Evolutionary conservation across 2,329 filamentous ascomycete species (phyloP), one percentile per base, ranked within the genome.

Genomic region (Akanthomyces dipterigenus): DNA sequence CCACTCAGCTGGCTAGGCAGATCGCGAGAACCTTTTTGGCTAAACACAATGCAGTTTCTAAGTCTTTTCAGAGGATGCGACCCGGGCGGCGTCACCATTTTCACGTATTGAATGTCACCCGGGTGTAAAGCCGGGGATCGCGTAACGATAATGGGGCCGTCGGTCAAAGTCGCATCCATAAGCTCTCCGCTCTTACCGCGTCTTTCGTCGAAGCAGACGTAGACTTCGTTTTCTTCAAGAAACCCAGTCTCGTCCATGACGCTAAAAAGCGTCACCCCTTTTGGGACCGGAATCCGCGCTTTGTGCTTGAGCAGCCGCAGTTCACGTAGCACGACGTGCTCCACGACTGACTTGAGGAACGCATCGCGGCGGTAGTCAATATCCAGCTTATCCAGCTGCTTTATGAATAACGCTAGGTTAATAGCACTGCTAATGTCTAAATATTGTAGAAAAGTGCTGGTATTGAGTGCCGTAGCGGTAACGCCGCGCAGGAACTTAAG

Each of bases 211-310:
- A 81, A 84, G 0, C 82, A 81, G 57, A 89, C 81, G 66, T 86
- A 93, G 0, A 93, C 82, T 64, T 96, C 78, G 0, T 82, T 82
- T 67, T 90, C 86, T 11, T 80, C 64, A 0, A 96, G 77, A 40
- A 80, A 82, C 0, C 83, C 84, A 0, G 89, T 91, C 71, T 96
- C 91, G 64, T 96, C 91, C 84, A 95, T 89, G 55, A 96, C 80
- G 0, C 91, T 91, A 65, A 91, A 92, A 0, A 96, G 78, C 0
- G 90, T 92, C n/a, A 87, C 81, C 0, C 89, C 91, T 16, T 87
- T 71, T 0, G 81, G 72, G 0, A 96, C 82, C 0, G 84, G 87
- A 40, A 96, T 95, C 1, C 90, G 84, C 0, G 89, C 85, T 57
- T 87, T 88, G 73, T 95, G 86, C 70, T 96, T 96, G 40, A 96